phyloP scores from a whole-genome alignment of 73 alveolate species.

The Stentor coeruleus region DNA sequence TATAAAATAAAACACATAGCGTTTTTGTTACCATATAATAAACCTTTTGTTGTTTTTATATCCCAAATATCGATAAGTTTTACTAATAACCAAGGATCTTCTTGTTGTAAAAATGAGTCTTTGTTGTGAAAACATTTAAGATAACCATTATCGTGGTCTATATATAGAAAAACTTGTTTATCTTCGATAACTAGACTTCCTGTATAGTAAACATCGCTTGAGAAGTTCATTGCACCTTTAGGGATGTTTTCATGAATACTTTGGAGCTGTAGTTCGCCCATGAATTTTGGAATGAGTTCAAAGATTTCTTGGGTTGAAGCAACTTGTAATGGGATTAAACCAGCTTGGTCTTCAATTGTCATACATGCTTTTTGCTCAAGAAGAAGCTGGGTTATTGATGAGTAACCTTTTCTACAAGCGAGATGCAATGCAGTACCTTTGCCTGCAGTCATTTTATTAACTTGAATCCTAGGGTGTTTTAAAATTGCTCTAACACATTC shows the following conservation, averaged over 20 bases:
- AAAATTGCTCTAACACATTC: slow-evolving; percentile 1
- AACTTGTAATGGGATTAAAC: neutral
- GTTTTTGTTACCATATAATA: neutral
- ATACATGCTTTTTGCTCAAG: neutral
- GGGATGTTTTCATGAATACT: neutral
- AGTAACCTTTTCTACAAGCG: neutral
- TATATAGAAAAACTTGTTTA: neutral
- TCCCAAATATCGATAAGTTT: slow-evolving; percentile 14
- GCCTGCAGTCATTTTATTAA: neutral
- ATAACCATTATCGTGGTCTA: neutral
- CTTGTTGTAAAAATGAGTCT: neutral
- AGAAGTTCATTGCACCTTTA: neutral
- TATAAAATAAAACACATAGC: neutral
- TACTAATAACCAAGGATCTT: neutral
- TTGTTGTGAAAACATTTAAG: neutral
- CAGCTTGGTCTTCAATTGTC: neutral
- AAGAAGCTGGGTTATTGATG: neutral
- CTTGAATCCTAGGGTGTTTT: neutral
- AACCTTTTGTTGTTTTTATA: neutral
- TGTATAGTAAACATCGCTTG: neutral
- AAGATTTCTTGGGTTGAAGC: neutral
- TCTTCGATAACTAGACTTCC: neutral
- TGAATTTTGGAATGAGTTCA: neutral
- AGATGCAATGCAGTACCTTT: neutral
- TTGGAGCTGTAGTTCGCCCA: slow-evolving; percentile 3